Evolutionary conservation across 2,329 filamentous ascomycete species (phyloP), one percentile per base, ranked within the genome.

Genomic region (Clonostachys sp.): DNA sequence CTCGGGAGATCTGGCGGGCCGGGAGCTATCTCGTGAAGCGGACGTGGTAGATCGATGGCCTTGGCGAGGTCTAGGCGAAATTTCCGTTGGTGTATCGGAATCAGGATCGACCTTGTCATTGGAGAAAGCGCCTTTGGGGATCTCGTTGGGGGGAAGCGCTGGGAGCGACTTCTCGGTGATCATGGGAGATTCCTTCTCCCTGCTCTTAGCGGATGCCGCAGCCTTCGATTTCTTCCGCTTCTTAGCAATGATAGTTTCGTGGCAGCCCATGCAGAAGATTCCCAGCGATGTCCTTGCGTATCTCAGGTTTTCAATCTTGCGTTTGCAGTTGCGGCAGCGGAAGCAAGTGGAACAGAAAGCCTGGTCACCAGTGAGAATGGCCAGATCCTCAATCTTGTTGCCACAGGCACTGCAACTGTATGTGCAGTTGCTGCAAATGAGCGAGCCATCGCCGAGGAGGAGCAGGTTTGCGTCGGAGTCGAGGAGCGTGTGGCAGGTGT

Each of bases 391-490:
- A 56, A 99, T 99, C 75, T 99, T 99, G 74, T 95, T 92, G 50
- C 85, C 84, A 69, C 94, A 99, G 46, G 91, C 91, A 67, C 85
- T 96, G 75, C 94, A 99, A 77, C 91, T 96, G 68, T 99, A 99
- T 46, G 94, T 97, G 74, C 94, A 99, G 70, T 96, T 96, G 74
- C 96, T 97, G 78, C 94, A 99, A 58, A 99, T 97, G 55, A 99
- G 83, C 16, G 92, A 97, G 55, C 94, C 94, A 72, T 99, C 94
- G 65, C 94, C 94, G 53, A 99, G 88, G 24, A 99, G 86, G 45
- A 99, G 84, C 44, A 99, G 85, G 70, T 97, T 97, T 59, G 94
- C 94, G 64, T 99, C 92, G 52, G 94, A 97, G 73, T 99, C 94
- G 71, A 99, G 90, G 49, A 96, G 84, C 51, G 91, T 96, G 61